Evolutionary conservation across 768 basidiomycete genomes (phyloP), one percentile per base, ranked within the genome.

Genomic region (Cubamyces sp.): DNA sequence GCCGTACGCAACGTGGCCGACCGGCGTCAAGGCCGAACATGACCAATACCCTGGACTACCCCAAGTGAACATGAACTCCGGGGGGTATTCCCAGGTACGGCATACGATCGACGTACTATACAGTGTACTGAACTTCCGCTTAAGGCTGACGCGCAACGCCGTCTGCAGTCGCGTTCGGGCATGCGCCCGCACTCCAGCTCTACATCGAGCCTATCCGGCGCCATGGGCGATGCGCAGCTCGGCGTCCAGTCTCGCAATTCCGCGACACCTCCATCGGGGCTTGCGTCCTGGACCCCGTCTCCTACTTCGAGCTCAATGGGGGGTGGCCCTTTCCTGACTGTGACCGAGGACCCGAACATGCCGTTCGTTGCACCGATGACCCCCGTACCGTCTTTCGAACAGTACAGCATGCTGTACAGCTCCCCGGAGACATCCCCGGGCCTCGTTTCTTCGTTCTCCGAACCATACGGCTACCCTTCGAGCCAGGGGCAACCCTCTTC

Each of bases 161-260:
- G 58, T 41, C n/a, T 60, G 25, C 54, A 56, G 43, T 57, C 63
- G 39, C 63, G 63, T 23, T 11, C 58, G 16, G 63, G 63, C 3
- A 60, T 60, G 58, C 58, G 58, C 39, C 42, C 58, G 3, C 63
- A 60, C 30, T 62, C 67, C 54, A 71, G 52, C 64, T 66, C 74
- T 9, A 74, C 77, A 1, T 82, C 80, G 43, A 79, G 78, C 65
- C 75, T 91, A 59, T 83, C 82, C 26, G 86, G 86, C 60, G 87
- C 88, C 25, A 83, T 90, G 74, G 86, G 84, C 52, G 85, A 87
- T 52, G 61, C 78, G 26, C 74, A 77, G 72, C 69, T 79, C 41
- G 74, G 66, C 40, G 64, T 50, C 54, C 66, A 63, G 53, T 65
- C 60, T 53, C 48, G 67, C 41, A 58, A 69, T 50, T 73, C 70